phyloP scores from a whole-genome alignment of 495 filamentous ascomycete species.

The Aspergillus campestris region DNA sequence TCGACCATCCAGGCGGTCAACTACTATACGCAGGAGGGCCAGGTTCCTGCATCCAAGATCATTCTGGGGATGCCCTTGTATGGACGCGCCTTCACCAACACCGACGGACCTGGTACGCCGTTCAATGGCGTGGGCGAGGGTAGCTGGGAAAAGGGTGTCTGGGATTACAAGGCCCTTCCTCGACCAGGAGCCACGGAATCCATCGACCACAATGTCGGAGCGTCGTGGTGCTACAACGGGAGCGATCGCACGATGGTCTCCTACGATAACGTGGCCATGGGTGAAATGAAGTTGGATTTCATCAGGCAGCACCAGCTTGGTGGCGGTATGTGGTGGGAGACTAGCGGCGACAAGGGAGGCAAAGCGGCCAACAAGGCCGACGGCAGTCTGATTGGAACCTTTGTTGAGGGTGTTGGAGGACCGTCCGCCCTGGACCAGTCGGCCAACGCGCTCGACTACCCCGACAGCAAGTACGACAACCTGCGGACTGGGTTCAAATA shows the following conservation, averaged over 20 bases:
- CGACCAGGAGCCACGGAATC: constrained; percentile 32
- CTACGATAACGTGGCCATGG: constrained; percentile 63
- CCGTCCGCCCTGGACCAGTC: constrained; percentile 43
- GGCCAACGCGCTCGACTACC: constrained; percentile 63
- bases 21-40: constrained; percentile 52
- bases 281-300: constrained; percentile 56
- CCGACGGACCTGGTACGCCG: constrained; percentile 59
- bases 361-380: constrained; percentile 32
- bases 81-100: constrained; percentile 71
- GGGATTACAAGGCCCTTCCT: constrained; percentile 67
- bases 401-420: constrained; percentile 45
- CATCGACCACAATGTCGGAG: constrained; percentile 32
- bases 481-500: constrained; percentile 42
- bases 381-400: constrained; percentile 54
- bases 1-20: constrained; percentile 35
- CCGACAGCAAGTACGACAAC: constrained; percentile 76
- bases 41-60: constrained; percentile 61
- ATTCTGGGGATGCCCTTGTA: constrained; percentile 84
- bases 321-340: constrained; percentile 95
- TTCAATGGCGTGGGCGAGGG: constrained; percentile 61
- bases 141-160: constrained; percentile 72
- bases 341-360: constrained; percentile 61
- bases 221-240: constrained; percentile 67
- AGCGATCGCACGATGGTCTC: constrained; percentile 55
- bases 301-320: constrained; percentile 57